Conservation (phyloP, 2,329 filamentous ascomycete genomes). For the Ophiostoma sp. region DNA sequence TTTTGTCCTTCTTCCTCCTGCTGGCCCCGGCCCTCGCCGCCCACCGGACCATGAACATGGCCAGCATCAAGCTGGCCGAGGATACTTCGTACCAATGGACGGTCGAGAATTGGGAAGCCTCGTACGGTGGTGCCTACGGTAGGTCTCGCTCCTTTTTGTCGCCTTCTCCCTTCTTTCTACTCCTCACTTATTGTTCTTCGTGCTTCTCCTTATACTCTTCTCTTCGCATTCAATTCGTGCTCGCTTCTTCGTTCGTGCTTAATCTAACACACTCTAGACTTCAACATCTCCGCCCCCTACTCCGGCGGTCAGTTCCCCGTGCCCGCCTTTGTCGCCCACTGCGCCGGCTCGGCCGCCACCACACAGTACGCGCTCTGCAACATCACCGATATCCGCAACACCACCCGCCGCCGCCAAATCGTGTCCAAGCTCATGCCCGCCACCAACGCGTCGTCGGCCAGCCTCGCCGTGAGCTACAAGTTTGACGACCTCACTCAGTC, state of each 20-base stretch:
- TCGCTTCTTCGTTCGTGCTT: background rate
- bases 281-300: conserved; percentile 32
- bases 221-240: background rate
- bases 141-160: background rate
- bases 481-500: conserved; percentile 30
- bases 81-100: background rate
- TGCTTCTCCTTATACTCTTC: background rate
- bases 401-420: conserved; percentile 27
- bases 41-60: background rate
- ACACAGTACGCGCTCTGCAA: conserved; percentile 30
- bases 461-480: conserved; percentile 33
- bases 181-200: background rate
- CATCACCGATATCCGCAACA: conserved; percentile 27
- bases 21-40: conserved; percentile 5
- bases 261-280: conserved; percentile 20
- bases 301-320: conserved; percentile 28
- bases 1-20: background rate
- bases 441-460: conserved; percentile 27
- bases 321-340: conserved; percentile 34
- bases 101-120: conserved; percentile 2
- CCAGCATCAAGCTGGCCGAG: background rate
- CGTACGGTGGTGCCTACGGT: background rate
- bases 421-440: conserved; percentile 32
- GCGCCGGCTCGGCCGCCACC: conserved; percentile 29
- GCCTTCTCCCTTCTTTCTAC: background rate